These are phyloP conservation scores for Staphylotrichum longicolle DNA, from an alignment of 495 filamentous ascomycete species.

Conservation along the genomic window DNA sequence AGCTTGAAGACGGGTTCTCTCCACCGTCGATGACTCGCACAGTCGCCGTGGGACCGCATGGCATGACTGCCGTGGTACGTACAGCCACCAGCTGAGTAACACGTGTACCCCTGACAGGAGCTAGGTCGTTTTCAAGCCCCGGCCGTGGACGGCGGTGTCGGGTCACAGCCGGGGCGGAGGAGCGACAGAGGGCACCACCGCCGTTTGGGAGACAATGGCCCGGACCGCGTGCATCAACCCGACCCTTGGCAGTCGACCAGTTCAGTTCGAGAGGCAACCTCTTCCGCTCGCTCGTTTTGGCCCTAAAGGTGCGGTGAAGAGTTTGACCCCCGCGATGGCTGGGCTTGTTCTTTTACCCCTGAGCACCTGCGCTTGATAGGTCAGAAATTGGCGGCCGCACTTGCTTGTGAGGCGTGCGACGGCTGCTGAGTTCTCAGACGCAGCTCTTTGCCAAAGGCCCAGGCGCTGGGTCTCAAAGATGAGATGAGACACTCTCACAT, in stretches of 20 bases:
- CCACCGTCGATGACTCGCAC: slow-evolving; percentile 1
- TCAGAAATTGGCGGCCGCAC: background rate
- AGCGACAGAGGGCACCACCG: background rate
- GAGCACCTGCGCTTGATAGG: background rate
- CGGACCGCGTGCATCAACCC: slow-evolving; percentile 12
- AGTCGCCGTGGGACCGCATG: slow-evolving; percentile 10
- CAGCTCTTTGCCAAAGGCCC: background rate
- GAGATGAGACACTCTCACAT: slow-evolving; percentile 14
- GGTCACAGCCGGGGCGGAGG: slow-evolving; percentile 12
- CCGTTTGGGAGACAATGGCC: slow-evolving; percentile 13
- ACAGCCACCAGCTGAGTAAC: slow-evolving; percentile 19
- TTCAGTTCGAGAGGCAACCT: slow-evolving; percentile 5
- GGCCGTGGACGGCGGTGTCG: slow-evolving; percentile 14
- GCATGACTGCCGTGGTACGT: background rate
- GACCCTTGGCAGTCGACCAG: slow-evolving; percentile 13
- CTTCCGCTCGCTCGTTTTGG: background rate
- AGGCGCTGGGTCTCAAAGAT: background rate
- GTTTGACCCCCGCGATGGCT: background rate
- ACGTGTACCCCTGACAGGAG: slow-evolving; percentile 26
- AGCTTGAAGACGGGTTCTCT: background rate
- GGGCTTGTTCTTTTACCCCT: slow-evolving; percentile 11
- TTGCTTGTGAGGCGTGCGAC: too few species aligned
- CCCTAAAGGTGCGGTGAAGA: slow-evolving; percentile 25
- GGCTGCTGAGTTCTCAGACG: too few species aligned
- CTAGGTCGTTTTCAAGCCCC: slow-evolving; percentile 14